These are phyloP conservation scores for Penicillium sp. DNA, from an alignment of 2,329 filamentous ascomycete species.

Conservation along the genomic window DNA sequence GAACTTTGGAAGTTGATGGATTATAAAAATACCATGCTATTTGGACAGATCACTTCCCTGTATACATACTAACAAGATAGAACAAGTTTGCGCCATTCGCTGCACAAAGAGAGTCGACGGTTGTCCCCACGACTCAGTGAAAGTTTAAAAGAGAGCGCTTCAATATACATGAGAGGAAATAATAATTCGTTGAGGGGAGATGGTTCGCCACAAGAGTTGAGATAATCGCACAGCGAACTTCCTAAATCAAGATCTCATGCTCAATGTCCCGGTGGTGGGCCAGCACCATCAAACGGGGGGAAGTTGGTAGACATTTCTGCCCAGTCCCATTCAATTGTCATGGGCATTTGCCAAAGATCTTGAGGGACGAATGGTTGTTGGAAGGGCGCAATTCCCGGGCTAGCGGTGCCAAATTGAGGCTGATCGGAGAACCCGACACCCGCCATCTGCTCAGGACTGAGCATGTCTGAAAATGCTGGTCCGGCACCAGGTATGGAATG, in stretches of 20 bases:
- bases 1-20: no score
- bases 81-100: constrained; percentile 7
- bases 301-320: constrained; percentile 49
- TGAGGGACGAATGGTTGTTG: constrained; percentile 88
- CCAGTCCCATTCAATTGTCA: constrained; percentile 93
- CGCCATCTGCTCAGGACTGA: constrained; percentile 38
- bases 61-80: background rate
- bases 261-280: constrained; percentile 29
- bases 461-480: constrained; percentile 40
- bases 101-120: constrained; percentile 1
- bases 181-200: constrained; percentile 11
- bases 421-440: constrained; percentile 36
- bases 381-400: constrained; percentile 53
- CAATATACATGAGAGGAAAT: constrained; percentile 19
- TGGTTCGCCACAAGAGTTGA: constrained; percentile 5
- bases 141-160: constrained; percentile 3
- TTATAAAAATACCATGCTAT: no score
- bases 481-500: constrained; percentile 33
- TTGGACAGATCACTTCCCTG: no score
- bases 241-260: constrained; percentile 17
- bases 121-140: background rate
- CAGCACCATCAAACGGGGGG: constrained; percentile 35
- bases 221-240: constrained; percentile 7
- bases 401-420: constrained; percentile 30
- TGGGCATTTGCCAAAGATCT: constrained; percentile 92